Base-by-base conservation (phyloP, 345 rosid species). In the Kernera saxatilis region DNA sequence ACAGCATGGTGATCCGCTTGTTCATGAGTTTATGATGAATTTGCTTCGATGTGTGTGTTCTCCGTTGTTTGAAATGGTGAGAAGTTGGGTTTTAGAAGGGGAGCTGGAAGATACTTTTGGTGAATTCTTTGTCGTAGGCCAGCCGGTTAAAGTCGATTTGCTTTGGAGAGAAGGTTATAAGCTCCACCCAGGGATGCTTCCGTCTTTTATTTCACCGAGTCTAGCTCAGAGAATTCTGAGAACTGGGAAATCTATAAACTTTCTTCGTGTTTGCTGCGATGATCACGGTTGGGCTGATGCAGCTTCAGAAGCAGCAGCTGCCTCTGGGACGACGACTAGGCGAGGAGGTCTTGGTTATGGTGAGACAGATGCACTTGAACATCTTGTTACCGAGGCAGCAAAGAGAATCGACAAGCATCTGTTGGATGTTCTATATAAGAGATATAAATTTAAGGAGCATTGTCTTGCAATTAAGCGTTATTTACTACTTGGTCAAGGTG, bases 1-100 rank as follows among this genome's bases (percentile, higher is more conserved):
- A 13, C 91, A 86, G 71, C 99, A 94, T 11, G 99, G 99, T 41
- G 96, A 94, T 69, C 89, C 91, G 14, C 93, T 88, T 35, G 99
- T 91, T 55, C 92, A 83, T 44, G 90, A 87, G 32, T 94, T 94
- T 72, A 89, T 94, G 99, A 87, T 79, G 85, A 80, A 78, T 55
- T 83, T 94, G 77, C 96, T 94, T 14, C 77, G 73, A 46, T 84
- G 93, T 39, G 98, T 92, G 15, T 94, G 98, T 71, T 94, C 96
- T 67, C 99, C 99, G 0, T 85, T 94, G 69, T 89, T 94, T 49
- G 99, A 94, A 79, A 91, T 94, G 98, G 99, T 94, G 57, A 89
- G 97, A 86, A 89, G 93, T 65, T 94, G 99, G 99, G 99, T 94
- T 75, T 79, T 94, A 78, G 99, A 94, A 82, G 99, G 99, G 27